phyloP scores from a whole-genome alignment of 2,329 filamentous ascomycete species.

The Calonectria pauciramosa region DNA sequence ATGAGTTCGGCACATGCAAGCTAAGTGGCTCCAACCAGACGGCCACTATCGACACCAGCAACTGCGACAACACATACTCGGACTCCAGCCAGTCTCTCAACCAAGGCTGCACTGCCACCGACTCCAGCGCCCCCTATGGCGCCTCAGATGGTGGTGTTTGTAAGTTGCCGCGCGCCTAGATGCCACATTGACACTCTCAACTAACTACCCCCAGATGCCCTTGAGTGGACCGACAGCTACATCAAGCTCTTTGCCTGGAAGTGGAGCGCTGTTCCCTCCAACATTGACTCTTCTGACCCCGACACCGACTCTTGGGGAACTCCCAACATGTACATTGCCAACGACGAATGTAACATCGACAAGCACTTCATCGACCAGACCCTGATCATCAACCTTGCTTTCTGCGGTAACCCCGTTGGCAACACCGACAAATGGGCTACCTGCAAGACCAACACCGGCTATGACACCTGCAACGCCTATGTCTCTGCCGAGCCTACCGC shows the following conservation, averaged over 20 bases:
- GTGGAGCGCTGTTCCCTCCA: conserved; percentile 47
- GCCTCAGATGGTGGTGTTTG: conserved; percentile 56
- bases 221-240: conserved; percentile 57
- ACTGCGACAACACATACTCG: conserved; percentile 57
- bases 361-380: conserved; percentile 75
- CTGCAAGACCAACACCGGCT: conserved; percentile 29
- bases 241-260: conserved; percentile 60
- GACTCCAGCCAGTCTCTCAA: conserved; percentile 49
- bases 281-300: conserved; percentile 61
- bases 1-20: conserved; percentile 51
- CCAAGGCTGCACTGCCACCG: conserved; percentile 57
- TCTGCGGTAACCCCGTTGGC: conserved; percentile 80
- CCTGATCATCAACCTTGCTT: conserved; percentile 80
- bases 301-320: conserved; percentile 75
- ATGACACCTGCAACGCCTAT: conserved; percentile 51
- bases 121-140: conserved; percentile 56
- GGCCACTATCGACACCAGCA: conserved; percentile 48
- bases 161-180: conserved; percentile 49
- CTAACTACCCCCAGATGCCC: conserved; percentile 46
- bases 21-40: conserved; percentile 49
- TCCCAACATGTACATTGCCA: conserved; percentile 73
- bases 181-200: conserved; percentile 49
- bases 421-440: conserved; percentile 32
- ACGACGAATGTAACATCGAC: conserved; percentile 72
- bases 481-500: conserved; percentile 53